Evolutionary conservation across 2,329 filamentous ascomycete species (phyloP), one percentile per base, ranked within the genome.

Genomic region (Ophiosphaerella herpotricha): DNA sequence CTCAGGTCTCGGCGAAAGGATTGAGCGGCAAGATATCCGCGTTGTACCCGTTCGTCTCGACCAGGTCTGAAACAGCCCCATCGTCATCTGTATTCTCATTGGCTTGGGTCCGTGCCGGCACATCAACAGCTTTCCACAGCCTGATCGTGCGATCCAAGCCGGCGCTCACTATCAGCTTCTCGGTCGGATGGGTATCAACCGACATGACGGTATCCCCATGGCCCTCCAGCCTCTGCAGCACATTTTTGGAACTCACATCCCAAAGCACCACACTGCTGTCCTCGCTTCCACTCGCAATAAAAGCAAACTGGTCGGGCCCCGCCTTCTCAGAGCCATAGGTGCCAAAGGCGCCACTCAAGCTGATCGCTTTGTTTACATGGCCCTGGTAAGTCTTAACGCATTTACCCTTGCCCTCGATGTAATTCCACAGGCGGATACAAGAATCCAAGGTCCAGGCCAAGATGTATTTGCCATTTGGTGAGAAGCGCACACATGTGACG

Each of bases 311-410:
- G 33, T 60, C 48, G 7, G 32, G 14, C 26, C 37, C 14, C 8
- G 40, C 74, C 63, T 39, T 29, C 14, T 24, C 26, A 14, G 34
- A 33, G 0, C 78, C 78, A 55, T 88, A 87, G 1, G 84, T 80
- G 11, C 90, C 92, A 67, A 97, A 97, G 35, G 87, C 87, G 4
- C 91, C 90, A 2, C 85, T 85, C n/a, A 97, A 81, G 58, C 90
- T 93, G 74, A 89, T 97, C 54, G 87, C 87, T 46, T 85, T 81
- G 71, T 99, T 99, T 46, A 79, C 77, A 67, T 97, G 94, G 0
- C 94, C 94, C 71, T 97, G 91, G 74, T 97, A 99, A 12, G 94
- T 99, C 80, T 99, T 99, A 66, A 96, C 88, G 61, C 94, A 94
- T 24, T 86, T 85, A 7, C 93, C 93, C 33, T 91, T 86, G 3